phyloP scores from a whole-genome alignment of 805 yeast species.

The Suhomyces pyralidae region DNA sequence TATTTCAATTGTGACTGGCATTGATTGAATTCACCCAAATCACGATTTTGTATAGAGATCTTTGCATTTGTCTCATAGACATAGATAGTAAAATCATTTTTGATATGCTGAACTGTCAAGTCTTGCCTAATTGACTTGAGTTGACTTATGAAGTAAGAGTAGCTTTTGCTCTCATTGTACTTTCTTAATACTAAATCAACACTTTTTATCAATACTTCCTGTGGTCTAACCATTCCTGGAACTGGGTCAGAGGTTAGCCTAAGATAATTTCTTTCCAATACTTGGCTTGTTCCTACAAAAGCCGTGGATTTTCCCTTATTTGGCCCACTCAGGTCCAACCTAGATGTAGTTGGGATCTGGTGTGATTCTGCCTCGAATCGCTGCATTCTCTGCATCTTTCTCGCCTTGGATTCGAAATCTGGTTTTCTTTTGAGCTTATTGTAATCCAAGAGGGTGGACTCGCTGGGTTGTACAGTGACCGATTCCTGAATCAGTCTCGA shows the following conservation, averaged over 20 bases:
- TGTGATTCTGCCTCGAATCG: constrained; percentile 40
- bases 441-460: constrained; percentile 1
- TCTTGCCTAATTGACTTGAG: constrained; percentile 92
- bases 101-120: constrained; percentile 84
- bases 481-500: not conserved
- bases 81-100: constrained; percentile 66
- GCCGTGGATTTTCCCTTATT: not conserved
- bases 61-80: constrained; percentile 88
- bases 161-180: constrained; percentile 48
- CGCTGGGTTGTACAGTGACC: not conserved
- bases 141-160: constrained; percentile 82
- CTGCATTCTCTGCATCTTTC: constrained; percentile 44
- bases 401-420: constrained; percentile 26
- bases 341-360: not conserved
- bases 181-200: constrained; percentile 52
- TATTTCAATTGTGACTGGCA: constrained; percentile 79
- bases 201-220: constrained; percentile 55
- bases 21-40: constrained; percentile 92
- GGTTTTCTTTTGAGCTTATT: constrained; percentile 6
- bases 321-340: not conserved
- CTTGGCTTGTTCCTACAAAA: constrained; percentile 60
- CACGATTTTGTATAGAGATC: constrained; percentile 78
- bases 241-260: constrained; percentile 90
- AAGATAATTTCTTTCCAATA: constrained; percentile 73
- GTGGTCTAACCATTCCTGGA: constrained; percentile 79